These are phyloP conservation scores for Penicillium atrosanguineum DNA, from an alignment of 495 filamentous ascomycete species.

Conservation along the genomic window DNA sequence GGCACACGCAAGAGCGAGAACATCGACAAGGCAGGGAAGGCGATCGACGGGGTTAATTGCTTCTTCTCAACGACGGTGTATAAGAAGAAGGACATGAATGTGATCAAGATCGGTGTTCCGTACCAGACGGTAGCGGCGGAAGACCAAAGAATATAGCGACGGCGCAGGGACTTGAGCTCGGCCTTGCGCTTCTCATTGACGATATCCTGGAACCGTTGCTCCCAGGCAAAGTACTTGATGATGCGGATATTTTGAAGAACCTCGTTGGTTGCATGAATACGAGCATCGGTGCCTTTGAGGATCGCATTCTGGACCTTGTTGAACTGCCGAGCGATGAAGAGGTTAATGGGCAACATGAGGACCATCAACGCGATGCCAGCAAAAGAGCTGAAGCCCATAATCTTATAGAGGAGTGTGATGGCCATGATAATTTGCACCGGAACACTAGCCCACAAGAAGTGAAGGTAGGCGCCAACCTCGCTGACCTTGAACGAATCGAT, in stretches of 20 bases:
- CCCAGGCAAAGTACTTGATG: constrained; percentile 99
- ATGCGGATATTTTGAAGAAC: constrained; percentile 97
- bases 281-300: constrained; percentile 90
- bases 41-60: constrained; percentile 84
- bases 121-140: constrained; percentile 92
- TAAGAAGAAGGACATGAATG: constrained; percentile 89
- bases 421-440: constrained; percentile 80
- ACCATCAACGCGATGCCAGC: constrained; percentile 93
- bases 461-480: constrained; percentile 86
- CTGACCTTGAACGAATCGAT: constrained; percentile 99
- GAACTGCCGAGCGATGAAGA: constrained; percentile 81
- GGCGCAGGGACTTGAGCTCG: constrained; percentile 76
- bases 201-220: constrained; percentile 81
- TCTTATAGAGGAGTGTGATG: constrained; percentile 73
- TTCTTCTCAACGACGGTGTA: constrained; percentile 92
- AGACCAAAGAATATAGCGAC: constrained; percentile 87
- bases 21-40: constrained; percentile 93
- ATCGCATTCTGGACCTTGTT: constrained; percentile 82
- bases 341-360: constrained; percentile 82
- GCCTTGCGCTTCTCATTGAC: constrained; percentile 82
- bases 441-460: constrained; percentile 83
- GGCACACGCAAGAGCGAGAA: constrained; percentile 95
- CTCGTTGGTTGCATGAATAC: constrained; percentile 96
- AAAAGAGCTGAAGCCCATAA: constrained; percentile 90
- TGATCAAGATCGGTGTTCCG: constrained; percentile 91